Evolutionary conservation across 495 filamentous ascomycete genomes (phyloP), one percentile per base, ranked within the genome.

Genomic region (Talaromyces wortmannii): DNA sequence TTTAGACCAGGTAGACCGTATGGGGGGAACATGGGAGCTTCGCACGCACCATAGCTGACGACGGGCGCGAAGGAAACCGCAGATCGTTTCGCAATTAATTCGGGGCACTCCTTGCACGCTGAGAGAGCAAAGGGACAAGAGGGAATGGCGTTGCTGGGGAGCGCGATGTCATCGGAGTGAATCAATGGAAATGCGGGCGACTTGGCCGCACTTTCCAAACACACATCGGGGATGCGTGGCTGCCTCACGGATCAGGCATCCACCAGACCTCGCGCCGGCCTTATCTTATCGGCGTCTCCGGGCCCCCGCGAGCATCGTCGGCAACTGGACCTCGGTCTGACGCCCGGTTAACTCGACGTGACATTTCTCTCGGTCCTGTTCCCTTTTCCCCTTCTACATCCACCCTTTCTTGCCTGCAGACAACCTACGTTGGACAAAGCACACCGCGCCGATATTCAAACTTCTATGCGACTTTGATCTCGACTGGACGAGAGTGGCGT

Each of bases 151-250:
- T 40, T 40, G 36, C 13, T 40, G 8, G 13, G 8, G 36, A 13
- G 8, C 36, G 36, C 36, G 23, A 23, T 23, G 23, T 23, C 23
- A 23, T 23, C 23, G 23, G 23, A 23, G 23, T 23, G 23, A 23
- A 23, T 1, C 23, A 23, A 23, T 23, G 2, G 23, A 23, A 23
- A 31, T 45, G 52, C 52, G 52, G 52, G 52, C 52, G 40, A 53
- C 52, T 42, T 53, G 52, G 52, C 52, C 52, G 52, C 52, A 36
- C 52, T 53, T 36, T 17, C 42, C 52, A 36, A 53, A 45, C 43
- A 46, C 52, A 32, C n/a, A 15, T 15, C 40, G 7, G 30, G 52
- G 31, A 10, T 33, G 16, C 23, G 42, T 7, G 4, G 0, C 5
- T 29, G 52, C 52, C 52, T 53, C 5, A 46, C 17, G 3, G 3